Conservation (phyloP, 345 rosid genomes). For the Sisymbrium irio region DNA sequence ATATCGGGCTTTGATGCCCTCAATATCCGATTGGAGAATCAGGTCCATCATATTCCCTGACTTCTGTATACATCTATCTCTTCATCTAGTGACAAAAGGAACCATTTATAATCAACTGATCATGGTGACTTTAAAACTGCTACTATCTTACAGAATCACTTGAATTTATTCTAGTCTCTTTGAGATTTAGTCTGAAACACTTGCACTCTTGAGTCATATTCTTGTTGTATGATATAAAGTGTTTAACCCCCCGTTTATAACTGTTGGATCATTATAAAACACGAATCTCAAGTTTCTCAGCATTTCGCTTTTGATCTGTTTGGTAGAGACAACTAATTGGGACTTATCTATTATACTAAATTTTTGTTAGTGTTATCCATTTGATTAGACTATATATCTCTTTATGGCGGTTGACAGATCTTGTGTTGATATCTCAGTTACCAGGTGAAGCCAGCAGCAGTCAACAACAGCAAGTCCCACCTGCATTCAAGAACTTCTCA, state of each 20-base stretch:
- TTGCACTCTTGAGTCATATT: neutral
- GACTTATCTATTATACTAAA: neutral
- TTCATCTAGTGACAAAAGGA: neutral
- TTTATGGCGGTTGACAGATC: conserved; percentile 9
- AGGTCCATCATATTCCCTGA: conserved; percentile 46
- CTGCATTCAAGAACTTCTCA: conserved; percentile 77
- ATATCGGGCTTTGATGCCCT: conserved; percentile 69
- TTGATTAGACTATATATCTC: neutral
- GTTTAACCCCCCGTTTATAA: neutral
- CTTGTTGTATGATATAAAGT: neutral
- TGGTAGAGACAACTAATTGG: neutral
- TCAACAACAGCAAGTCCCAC: conserved; percentile 43
- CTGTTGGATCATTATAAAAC: neutral
- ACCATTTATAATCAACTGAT: neutral
- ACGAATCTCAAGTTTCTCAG: neutral
- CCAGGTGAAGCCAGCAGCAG: conserved; percentile 37
- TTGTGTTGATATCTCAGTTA: conserved; percentile 37
- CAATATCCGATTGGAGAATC: conserved; percentile 66
- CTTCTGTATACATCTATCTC: neutral
- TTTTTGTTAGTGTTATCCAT: neutral
- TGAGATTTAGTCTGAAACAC: neutral
- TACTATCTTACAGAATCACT: conserved; percentile 6
- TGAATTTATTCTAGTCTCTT: neutral
- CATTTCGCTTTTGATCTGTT: neutral
- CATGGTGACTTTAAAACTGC: neutral